A percentile compares a stretch with the other conserved stretches of the same genome.
Conservation (phyloP, 2,329 filamentous ascomycete genomes). For the Hypoxylon sp. region DNA sequence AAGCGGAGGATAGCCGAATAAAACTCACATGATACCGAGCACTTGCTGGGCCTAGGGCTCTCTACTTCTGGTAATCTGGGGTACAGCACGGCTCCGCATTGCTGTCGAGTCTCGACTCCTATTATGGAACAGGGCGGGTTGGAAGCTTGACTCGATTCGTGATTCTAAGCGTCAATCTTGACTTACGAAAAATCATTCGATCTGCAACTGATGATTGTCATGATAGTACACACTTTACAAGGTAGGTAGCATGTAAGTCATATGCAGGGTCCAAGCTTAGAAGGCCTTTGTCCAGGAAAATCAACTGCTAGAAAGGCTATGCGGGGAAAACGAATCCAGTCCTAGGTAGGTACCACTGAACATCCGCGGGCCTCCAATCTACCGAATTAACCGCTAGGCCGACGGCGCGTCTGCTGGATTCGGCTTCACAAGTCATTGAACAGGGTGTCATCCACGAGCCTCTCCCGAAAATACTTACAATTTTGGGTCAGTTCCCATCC, state of each 20-base stretch:
- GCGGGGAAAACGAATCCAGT: constrained; percentile 30
- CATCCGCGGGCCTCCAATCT: constrained; percentile 24
- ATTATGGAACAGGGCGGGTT: constrained; percentile 21
- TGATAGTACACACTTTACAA: background rate
- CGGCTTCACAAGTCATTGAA: constrained; percentile 34
- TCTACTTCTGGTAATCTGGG: constrained; percentile 30
- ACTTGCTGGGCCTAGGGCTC: constrained; percentile 27
- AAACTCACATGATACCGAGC: constrained; percentile 39
- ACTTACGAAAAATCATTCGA: constrained; percentile 25
- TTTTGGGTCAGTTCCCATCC: constrained; percentile 14
- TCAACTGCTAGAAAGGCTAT: constrained; percentile 6
- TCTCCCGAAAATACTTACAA: constrained; percentile 15
- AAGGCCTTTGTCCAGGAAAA: background rate
- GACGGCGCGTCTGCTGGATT: constrained; percentile 24
- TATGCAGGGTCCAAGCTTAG: constrained; percentile 39
- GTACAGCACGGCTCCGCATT: constrained; percentile 34
- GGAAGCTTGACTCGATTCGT: constrained; percentile 7
- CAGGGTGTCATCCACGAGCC: background rate
- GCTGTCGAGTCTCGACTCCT: constrained; percentile 13
- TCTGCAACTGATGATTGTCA: constrained; percentile 20
- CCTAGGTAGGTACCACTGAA: constrained; percentile 10
- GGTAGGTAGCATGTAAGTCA: constrained; percentile 25
- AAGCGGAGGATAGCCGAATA: constrained; percentile 16
- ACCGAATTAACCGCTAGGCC: constrained; percentile 43
- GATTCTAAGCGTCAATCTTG: constrained; percentile 13